phyloP scores from a whole-genome alignment of 192 early-diverging fungal genomes.

The Chytriomyces sp. region DNA sequence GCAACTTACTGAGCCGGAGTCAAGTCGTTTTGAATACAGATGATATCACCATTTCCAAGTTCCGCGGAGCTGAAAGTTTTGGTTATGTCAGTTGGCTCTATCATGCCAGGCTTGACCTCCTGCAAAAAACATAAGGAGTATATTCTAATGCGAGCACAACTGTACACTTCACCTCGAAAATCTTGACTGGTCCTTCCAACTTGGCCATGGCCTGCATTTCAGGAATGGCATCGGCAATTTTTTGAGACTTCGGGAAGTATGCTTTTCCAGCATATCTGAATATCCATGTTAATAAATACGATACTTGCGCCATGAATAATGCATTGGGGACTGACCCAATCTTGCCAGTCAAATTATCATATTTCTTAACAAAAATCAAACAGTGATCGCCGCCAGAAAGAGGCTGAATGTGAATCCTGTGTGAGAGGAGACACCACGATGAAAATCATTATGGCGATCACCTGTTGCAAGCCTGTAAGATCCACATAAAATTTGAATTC shows the following conservation, averaged over 20 bases:
- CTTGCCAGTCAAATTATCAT: slow-evolving; percentile 57
- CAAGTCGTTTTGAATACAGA: slow-evolving; percentile 74
- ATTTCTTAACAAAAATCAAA: slow-evolving; percentile 89
- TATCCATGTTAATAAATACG: not conserved
- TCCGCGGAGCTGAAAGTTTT: slow-evolving; percentile 75
- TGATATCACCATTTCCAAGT: slow-evolving; percentile 92
- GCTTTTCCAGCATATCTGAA: slow-evolving; percentile 18
- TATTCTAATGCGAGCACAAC: slow-evolving; percentile 38
- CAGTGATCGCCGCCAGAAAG: no score
- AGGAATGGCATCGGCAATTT: slow-evolving; percentile 64
- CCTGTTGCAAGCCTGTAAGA: not conserved
- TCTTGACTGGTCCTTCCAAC: slow-evolving; percentile 51
- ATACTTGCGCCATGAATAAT: not conserved
- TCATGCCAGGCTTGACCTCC: slow-evolving; percentile 93
- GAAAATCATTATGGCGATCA: no score
- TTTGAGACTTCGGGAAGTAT: slow-evolving; percentile 1
- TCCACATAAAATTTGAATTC: slow-evolving; percentile 52
- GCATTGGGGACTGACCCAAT: not conserved
- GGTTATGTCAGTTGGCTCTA: slow-evolving; percentile 71
- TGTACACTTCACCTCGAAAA: slow-evolving; percentile 8
- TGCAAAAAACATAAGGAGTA: slow-evolving; percentile 65
- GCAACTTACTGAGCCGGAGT: slow-evolving; percentile 38
- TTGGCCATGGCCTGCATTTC: slow-evolving; percentile 37
- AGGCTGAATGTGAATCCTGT: no score
- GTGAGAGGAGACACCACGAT: no score